A percentile compares a stretch with the other conserved stretches of the same genome.
Evolutionary conservation across 495 filamentous ascomycete species (phyloP).

Genomic region (Wilcoxina mikolae): DNA sequence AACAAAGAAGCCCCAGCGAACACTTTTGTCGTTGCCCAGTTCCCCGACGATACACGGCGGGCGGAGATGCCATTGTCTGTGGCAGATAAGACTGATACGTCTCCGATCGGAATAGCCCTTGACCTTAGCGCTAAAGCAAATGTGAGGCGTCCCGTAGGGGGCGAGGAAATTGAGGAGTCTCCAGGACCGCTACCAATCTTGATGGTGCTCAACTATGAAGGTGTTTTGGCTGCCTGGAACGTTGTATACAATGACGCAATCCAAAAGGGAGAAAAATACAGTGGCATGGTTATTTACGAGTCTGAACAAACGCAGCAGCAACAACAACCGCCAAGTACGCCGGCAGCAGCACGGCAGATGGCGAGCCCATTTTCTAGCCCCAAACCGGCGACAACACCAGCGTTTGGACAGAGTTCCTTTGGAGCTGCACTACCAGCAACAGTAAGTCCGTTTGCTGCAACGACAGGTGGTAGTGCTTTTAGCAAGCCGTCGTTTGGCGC

Average conservation of each 20-base stretch:
- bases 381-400: conserved; percentile 17
- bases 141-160: conserved; percentile 60
- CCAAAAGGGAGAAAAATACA: conserved; percentile 52
- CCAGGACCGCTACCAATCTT: conserved; percentile 71
- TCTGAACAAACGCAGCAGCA: conserved; percentile 31
- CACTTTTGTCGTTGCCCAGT: conserved; percentile 53
- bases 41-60: conserved; percentile 61
- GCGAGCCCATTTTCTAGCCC: conserved; percentile 10
- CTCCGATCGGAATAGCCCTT: conserved; percentile 61
- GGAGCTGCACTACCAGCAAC: conserved; percentile 15
- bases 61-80: conserved; percentile 55
- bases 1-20: conserved; percentile 42
- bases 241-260: conserved; percentile 79
- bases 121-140: conserved; percentile 72
- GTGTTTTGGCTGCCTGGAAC: conserved; percentile 76
- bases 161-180: conserved; percentile 61
- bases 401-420: conserved; percentile 33
- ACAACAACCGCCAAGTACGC: conserved; percentile 22
- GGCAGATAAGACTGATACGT: conserved; percentile 57
- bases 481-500: conserved; percentile 22
- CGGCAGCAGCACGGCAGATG: conserved; percentile 4
- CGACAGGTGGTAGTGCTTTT: conserved; percentile 25
- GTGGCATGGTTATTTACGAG: conserved; percentile 43
- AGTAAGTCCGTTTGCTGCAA: conserved; percentile 11
- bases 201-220: conserved; percentile 78